These are phyloP conservation scores for Cyclotella cryptica DNA, from an alignment of 108 stramenopile genomes.

Conservation along the genomic window DNA sequence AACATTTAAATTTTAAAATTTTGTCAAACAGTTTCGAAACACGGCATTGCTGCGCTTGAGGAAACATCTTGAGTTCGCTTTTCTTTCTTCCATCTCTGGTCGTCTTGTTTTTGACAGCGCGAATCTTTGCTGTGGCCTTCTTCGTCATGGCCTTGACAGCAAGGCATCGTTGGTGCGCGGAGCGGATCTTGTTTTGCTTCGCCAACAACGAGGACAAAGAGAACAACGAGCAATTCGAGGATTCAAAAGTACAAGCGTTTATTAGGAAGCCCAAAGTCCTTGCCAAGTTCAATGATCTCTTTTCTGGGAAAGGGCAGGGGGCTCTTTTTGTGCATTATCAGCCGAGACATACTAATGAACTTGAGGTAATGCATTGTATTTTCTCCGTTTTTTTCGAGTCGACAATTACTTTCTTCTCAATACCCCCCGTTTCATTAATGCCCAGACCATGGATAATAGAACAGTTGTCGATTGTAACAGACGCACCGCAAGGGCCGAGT, in stretches of 20 bases:
- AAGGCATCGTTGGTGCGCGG: constrained; percentile 75
- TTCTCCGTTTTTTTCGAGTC: background rate
- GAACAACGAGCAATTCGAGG: constrained; percentile 58
- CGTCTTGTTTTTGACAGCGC: too few relatives aligned
- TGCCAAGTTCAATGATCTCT: constrained; percentile 62
- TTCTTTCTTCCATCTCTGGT: too few relatives aligned
- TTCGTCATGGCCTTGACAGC: constrained; percentile 59
- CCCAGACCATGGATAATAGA: constrained; percentile 8
- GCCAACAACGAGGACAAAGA: constrained; percentile 39
- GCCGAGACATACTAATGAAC: constrained; percentile 36
- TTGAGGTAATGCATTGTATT: constrained; percentile 24
- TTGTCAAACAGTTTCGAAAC: too few relatives aligned
- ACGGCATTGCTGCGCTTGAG: too few relatives aligned
- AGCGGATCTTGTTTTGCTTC: constrained; percentile 71
- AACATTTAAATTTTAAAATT: too few relatives aligned
- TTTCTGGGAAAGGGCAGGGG: constrained; percentile 61
- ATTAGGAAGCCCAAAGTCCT: constrained; percentile 59
- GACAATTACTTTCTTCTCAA: background rate
- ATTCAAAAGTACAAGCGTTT: constrained; percentile 60
- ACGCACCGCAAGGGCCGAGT: constrained; percentile 41
- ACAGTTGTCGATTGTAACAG: constrained; percentile 5
- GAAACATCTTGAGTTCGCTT: too few relatives aligned
- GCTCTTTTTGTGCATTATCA: constrained; percentile 79
- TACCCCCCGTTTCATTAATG: constrained; percentile 14
- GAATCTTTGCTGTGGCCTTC: too few relatives aligned